Percentiles rank a stretch among this genome's conserved stretches.
phyloP scores from a whole-genome alignment of 2,329 filamentous ascomycete genomes.

The Colletotrichum chrysophilum region DNA sequence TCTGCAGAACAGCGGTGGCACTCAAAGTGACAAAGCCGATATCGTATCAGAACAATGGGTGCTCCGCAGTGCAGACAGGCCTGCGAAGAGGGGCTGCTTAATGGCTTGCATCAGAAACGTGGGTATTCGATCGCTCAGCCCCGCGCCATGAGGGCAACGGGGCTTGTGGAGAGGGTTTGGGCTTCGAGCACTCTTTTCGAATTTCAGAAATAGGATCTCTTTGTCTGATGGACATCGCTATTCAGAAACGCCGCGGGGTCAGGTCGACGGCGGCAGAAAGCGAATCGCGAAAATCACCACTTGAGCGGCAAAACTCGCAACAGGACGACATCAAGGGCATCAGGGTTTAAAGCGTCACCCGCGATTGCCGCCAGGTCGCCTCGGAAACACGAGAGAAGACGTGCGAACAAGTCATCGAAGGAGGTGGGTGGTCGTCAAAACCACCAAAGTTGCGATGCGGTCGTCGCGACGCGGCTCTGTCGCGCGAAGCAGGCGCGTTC shows the following conservation, averaged over 20 bases:
- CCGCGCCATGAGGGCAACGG: not conserved
- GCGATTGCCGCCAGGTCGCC: not conserved
- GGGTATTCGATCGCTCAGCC: not conserved
- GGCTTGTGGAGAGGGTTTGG: not conserved
- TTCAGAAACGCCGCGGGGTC: not conserved
- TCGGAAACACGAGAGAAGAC: not conserved
- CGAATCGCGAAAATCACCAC: not conserved
- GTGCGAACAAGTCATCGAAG: not conserved
- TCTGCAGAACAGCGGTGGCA: not conserved
- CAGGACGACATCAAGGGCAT: not conserved
- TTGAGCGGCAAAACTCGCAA: not conserved
- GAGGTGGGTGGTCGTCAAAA: not conserved
- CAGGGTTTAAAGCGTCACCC: not conserved
- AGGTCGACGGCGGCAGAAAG: not conserved
- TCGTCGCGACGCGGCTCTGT: constrained; percentile 1
- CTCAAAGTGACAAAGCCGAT: not conserved
- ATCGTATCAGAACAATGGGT: not conserved
- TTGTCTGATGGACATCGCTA: not conserved
- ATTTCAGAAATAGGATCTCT: not conserved
- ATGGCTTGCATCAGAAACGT: constrained; percentile 23
- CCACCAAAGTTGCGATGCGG: not conserved
- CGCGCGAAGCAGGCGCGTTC: constrained; percentile 11
- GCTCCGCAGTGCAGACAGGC: not conserved
- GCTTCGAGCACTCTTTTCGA: not conserved
- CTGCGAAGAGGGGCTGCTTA: constrained; percentile 3